Conservation (phyloP, 2,329 filamentous ascomycete genomes). For the Magnaporthales sp. region DNA sequence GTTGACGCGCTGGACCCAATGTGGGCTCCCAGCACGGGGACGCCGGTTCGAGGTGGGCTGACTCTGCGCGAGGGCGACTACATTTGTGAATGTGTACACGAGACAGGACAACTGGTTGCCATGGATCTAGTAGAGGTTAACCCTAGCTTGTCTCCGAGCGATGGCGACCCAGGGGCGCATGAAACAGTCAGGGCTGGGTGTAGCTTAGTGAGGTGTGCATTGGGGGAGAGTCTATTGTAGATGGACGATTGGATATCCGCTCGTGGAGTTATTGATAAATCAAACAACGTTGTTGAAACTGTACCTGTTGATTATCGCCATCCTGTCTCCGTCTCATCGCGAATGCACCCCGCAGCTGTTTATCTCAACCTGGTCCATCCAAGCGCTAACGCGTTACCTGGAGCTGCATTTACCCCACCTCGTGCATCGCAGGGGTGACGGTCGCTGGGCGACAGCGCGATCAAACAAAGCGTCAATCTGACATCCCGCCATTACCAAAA, state of each 20-base stretch:
- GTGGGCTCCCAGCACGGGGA: slow-evolving; percentile 94
- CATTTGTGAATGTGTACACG: slow-evolving; percentile 81
- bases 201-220: slow-evolving; percentile 80
- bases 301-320: not conserved
- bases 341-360: not conserved
- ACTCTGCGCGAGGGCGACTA: slow-evolving; percentile 94
- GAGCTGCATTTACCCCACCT: not conserved
- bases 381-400: too few relatives aligned
- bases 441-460: not conserved
- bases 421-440: not conserved
- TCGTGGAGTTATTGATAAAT: too few relatives aligned
- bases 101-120: slow-evolving; percentile 69
- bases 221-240: slow-evolving; percentile 82
- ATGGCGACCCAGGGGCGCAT: slow-evolving; percentile 53
- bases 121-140: slow-evolving; percentile 82
- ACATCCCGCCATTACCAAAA: not conserved
- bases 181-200: slow-evolving; percentile 89
- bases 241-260: too few relatives aligned
- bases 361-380: not conserved
- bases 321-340: not conserved
- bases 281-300: too few relatives aligned
- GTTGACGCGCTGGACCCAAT: slow-evolving; percentile 93
- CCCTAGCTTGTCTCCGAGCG: slow-evolving; percentile 53
- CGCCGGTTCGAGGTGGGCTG: slow-evolving; percentile 84
- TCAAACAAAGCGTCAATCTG: not conserved